Percentiles rank a stretch among this genome's conserved stretches.
Conservation (phyloP, 2,329 filamentous ascomycete species). For the Alternaria consortialis region DNA sequence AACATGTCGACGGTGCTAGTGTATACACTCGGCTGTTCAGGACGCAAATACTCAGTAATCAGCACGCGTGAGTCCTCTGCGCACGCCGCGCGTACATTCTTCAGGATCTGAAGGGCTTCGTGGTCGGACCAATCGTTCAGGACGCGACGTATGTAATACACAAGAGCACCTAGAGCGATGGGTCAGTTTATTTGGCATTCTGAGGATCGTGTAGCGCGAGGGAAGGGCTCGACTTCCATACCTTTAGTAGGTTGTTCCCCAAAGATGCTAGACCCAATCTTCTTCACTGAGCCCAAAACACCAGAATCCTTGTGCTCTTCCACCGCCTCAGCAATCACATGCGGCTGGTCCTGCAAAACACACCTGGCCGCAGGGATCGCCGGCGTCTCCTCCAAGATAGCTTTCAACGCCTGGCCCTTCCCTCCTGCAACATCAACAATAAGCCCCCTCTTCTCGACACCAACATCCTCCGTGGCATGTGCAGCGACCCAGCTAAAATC, state of each 20-base stretch:
- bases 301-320: slow-evolving; percentile 10
- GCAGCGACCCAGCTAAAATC: slow-evolving; percentile 18
- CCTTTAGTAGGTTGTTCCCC: slow-evolving; percentile 13
- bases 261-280: slow-evolving; percentile 13
- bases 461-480: not conserved
- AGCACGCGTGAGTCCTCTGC: slow-evolving; percentile 13
- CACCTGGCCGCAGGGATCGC: slow-evolving; percentile 12
- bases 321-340: slow-evolving; percentile 13
- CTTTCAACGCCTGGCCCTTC: slow-evolving; percentile 14
- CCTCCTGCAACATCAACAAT: slow-evolving; percentile 16
- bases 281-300: slow-evolving; percentile 15
- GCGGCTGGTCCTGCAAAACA: slow-evolving; percentile 15
- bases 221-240: not conserved
- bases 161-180: slow-evolving; percentile 9
- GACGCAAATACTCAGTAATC: slow-evolving; percentile 12
- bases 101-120: slow-evolving; percentile 13
- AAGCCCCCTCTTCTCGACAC: slow-evolving; percentile 8
- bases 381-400: slow-evolving; percentile 12
- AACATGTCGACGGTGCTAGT: slow-evolving; percentile 15
- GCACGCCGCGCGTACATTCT: slow-evolving; percentile 12
- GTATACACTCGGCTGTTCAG: slow-evolving; percentile 10
- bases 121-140: slow-evolving; percentile 18
- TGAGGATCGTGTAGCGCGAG: not conserved
- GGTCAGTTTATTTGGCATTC: not conserved
- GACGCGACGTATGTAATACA: slow-evolving; percentile 15